These are phyloP conservation scores for Kluyveromyces wickerhamii DNA, from an alignment of 805 yeast species.

Conservation along the genomic window DNA sequence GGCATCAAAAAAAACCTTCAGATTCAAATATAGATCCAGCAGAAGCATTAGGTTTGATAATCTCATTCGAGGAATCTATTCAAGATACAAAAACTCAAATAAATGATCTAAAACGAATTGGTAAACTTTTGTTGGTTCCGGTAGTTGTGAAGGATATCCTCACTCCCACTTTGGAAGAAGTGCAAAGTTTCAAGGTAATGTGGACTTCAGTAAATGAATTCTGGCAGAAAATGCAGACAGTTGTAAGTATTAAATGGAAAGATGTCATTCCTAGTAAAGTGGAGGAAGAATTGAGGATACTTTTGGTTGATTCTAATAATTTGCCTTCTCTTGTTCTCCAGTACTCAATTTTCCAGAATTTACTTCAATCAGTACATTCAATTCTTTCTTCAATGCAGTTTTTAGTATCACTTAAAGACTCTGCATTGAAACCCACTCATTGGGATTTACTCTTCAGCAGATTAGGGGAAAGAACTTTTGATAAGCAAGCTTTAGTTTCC, in stretches of 20 bases:
- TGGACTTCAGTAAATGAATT: slow-evolving; percentile 9
- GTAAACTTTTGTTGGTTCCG: slow-evolving; percentile 30
- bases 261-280: slow-evolving; percentile 1
- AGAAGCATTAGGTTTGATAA: slow-evolving; percentile 37
- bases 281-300: background rate
- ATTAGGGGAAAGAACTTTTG: slow-evolving; percentile 15
- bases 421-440: slow-evolving; percentile 55
- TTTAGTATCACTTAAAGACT: slow-evolving; percentile 44
- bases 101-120: slow-evolving; percentile 20
- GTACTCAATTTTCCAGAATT: slow-evolving; percentile 6
- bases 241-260: slow-evolving; percentile 10
- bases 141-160: slow-evolving; percentile 10
- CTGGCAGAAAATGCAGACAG: slow-evolving; percentile 6
- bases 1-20: slow-evolving; percentile 44
- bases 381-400: slow-evolving; percentile 15
- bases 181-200: slow-evolving; percentile 6
- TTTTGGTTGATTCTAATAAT: slow-evolving; percentile 2
- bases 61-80: slow-evolving; percentile 24
- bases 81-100: slow-evolving; percentile 18
- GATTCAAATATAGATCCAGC: slow-evolving; percentile 36
- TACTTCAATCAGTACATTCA: slow-evolving; percentile 5
- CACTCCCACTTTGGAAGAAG: slow-evolving; percentile 5
- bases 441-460: slow-evolving; percentile 45
- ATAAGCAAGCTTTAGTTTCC: slow-evolving; percentile 15
- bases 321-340: slow-evolving; percentile 5